Evolutionary conservation across 2,329 filamentous ascomycete genomes (phyloP), one percentile per base, ranked within the genome.

Genomic region (Aureobasidium pullulans): DNA sequence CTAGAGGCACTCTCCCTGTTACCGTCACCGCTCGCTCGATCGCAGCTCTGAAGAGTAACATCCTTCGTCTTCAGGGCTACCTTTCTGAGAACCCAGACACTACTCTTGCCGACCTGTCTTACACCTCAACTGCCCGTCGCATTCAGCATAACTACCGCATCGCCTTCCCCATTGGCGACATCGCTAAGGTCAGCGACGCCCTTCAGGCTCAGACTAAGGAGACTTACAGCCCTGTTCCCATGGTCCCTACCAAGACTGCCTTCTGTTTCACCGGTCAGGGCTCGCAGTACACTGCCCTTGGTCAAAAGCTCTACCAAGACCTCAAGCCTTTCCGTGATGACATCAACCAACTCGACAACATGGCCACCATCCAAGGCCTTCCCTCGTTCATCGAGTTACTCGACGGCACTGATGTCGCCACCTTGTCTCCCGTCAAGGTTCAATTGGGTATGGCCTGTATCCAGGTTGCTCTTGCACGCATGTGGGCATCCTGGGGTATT

Each of bases 71-170:
- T 13, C 72, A 79, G 63, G 61, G 72, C 11, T 81, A 76, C 64
- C 65, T 81, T 40, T 71, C 71, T n/a, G 68, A 76, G 57, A 74
- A 79, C 64, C 72, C 73, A 5, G 67, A 72, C 29, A 75, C 75
- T 5, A 77, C 75, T 6, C 73, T 81, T 6, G 68, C 77, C 5
- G 77, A 75, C 61, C 68, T 81, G 65, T 76, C 78, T 1, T 81
- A 81, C 70, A 81, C 77, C 6, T 72, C 76, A n/a, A 79, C 77
- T 60, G 78, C 78, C 62, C 77, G 78, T 63, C 77, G 78, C 61
- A 80, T 80, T 31, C 78, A 80, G 66, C 77, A 80, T 70, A 79
- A 79, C 68, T 79, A 80, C 69, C 76, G 78, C 40, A 72, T 80
- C 47, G 74, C 77, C 3, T 73, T 80, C 65, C 70, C 75, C 34